Evolutionary conservation across 345 rosid species (phyloP).

Genomic region (Arabidopsis suecica): DNA sequence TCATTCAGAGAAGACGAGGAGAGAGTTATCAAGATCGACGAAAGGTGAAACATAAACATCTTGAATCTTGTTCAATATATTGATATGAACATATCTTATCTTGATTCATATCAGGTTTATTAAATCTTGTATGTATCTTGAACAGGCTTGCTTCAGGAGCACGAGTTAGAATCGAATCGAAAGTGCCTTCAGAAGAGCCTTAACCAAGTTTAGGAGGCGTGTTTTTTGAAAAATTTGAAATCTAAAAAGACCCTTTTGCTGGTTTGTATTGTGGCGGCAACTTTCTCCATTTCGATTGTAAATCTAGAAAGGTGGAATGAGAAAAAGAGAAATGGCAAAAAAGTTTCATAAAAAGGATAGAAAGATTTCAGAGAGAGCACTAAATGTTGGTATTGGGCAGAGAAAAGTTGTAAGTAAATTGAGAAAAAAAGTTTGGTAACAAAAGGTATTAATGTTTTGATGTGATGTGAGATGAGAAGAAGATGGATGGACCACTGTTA

Average conservation of each 20-base stretch:
- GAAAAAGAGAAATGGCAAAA: slow-evolving; percentile 11
- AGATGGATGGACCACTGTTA: slow-evolving; percentile 37
- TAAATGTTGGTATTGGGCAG: slow-evolving; percentile 29
- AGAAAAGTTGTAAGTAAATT: slow-evolving; percentile 34
- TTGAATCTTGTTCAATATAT: neutral
- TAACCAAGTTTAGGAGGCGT: slow-evolving; percentile 9
- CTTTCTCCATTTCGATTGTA: slow-evolving; percentile 41
- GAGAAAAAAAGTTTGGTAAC: slow-evolving; percentile 3
- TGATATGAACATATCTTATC: slow-evolving; percentile 10
- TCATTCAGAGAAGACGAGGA: slow-evolving; percentile 72
- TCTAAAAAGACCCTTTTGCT: slow-evolving; percentile 2
- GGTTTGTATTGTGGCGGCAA: slow-evolving; percentile 27
- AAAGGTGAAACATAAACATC: slow-evolving; percentile 63
- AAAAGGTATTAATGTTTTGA: slow-evolving; percentile 43
- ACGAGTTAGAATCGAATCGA: slow-evolving; percentile 87
- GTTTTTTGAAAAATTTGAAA: neutral
- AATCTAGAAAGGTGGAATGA: slow-evolving; percentile 34
- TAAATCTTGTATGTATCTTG: slow-evolving; percentile 9
- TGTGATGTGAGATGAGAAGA: slow-evolving; percentile 31
- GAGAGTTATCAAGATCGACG: slow-evolving; percentile 79
- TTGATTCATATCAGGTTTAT: slow-evolving; percentile 10
- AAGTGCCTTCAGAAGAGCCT: slow-evolving; percentile 49
- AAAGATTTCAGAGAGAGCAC: slow-evolving; percentile 27
- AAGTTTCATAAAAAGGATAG: slow-evolving; percentile 38
- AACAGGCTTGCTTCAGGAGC: slow-evolving; percentile 99